These are phyloP conservation scores for Penicillium freii DNA, from an alignment of 2,329 filamentous ascomycete species.

Conservation along the genomic window DNA sequence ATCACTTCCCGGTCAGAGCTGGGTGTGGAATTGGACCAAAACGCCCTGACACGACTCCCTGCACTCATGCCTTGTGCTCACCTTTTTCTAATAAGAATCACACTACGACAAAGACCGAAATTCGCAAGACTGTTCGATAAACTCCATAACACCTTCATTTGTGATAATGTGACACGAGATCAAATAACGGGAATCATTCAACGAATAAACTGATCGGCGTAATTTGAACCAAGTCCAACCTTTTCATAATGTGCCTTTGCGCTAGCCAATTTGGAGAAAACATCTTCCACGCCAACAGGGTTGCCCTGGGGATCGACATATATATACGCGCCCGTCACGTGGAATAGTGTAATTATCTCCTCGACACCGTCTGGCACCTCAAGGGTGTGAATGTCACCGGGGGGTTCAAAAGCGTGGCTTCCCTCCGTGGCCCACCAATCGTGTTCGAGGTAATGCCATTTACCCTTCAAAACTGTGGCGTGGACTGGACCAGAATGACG, in stretches of 20 bases:
- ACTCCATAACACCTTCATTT: background rate
- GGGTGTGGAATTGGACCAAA: background rate
- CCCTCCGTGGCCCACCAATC: background rate
- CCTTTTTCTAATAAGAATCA: background rate
- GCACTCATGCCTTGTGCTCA: background rate
- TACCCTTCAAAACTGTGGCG: background rate
- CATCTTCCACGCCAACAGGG: constrained; percentile 5
- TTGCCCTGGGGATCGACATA: background rate
- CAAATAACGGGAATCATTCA: background rate
- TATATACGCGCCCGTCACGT: background rate
- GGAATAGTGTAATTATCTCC: background rate
- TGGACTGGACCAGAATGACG: constrained; percentile 18
- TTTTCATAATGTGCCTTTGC: constrained; percentile 8
- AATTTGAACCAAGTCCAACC: constrained; percentile 2
- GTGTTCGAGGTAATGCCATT: background rate
- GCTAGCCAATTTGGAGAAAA: constrained; percentile 7
- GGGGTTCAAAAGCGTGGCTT: background rate
- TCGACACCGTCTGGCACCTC: background rate
- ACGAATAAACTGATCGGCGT: constrained; percentile 8
- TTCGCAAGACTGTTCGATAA: background rate
- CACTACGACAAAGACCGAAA: background rate
- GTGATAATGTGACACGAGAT: background rate
- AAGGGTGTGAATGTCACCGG: background rate
- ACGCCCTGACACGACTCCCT: background rate
- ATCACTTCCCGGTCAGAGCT: background rate